Base-by-base conservation (phyloP, 331 rosid genomes). In the Spiraea crenata region DNA sequence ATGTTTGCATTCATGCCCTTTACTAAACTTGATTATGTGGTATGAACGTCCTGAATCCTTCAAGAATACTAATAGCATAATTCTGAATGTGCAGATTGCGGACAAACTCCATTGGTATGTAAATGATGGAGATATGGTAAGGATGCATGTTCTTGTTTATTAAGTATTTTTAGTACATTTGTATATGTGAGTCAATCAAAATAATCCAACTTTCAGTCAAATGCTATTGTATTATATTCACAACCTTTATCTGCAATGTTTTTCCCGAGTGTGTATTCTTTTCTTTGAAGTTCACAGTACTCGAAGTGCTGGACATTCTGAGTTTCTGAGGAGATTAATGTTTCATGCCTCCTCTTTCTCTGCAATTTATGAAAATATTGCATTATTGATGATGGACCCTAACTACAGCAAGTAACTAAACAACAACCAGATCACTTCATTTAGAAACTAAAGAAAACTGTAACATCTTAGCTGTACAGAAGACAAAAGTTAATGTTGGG, bases 61-160 rank as follows among this genome's bases (percentile, higher is more conserved):
- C 34, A 63, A 67, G 57, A 70, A 60, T 48, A 39, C 73, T 83
- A 64, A 80, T 61, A 65, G 44, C 49, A 16, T 75, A 55, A 42
- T 61, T 81, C 68, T 69, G 57, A 20, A 54, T 61, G 10, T 84
- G 86, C 96, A 95, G 99, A 89, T 95, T 77, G 91, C 85, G 63
- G 86, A 86, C 65, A 91, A 71, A 81, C 90, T 91, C 60, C 96
- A 86, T 63, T 86, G 91, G 82, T 91, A 91, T 74, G 85, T 75
- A 62, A 79, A 83, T 79, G 76, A 78, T 76, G 95, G 82, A 54
- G 96, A 95, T 81, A 91, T n/a, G n/a, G n/a, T n/a, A n/a, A n/a
- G n/a, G n/a, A n/a, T n/a, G n/a, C n/a, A n/a, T n/a, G n/a, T n/a
- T 60, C 50, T 4, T 58, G 3, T 64, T 37, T 8, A 9, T 41